phyloP scores from a whole-genome alignment of 2,329 filamentous ascomycete species.

The Rhytidhysteron rufulum region DNA sequence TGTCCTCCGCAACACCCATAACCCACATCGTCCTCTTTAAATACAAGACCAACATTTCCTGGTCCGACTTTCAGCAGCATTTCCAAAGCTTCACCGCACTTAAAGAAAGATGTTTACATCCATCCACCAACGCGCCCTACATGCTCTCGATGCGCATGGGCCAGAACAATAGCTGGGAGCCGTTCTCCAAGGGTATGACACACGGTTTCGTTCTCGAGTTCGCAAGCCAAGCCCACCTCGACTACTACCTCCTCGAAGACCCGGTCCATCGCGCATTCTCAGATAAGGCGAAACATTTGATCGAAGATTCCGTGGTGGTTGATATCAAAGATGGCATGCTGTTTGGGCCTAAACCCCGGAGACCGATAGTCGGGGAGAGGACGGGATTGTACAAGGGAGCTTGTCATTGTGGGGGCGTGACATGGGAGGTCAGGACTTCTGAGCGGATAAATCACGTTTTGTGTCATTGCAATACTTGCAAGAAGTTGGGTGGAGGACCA shows the following conservation, averaged over 20 bases:
- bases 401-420: conserved; percentile 30
- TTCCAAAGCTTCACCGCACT: conserved; percentile 27
- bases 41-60: conserved; percentile 27
- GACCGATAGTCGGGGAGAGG: conserved; percentile 9
- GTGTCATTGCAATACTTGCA: conserved; percentile 35
- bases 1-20: conserved; percentile 17
- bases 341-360: conserved; percentile 22
- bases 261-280: conserved; percentile 28
- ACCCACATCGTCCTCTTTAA: conserved; percentile 35
- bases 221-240: conserved; percentile 27
- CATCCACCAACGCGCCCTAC: conserved; percentile 23
- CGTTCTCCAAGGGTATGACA: conserved; percentile 29
- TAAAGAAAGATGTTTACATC: conserved; percentile 19
- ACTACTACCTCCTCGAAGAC: conserved; percentile 30
- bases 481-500: conserved; percentile 31
- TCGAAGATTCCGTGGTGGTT: conserved; percentile 29
- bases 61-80: conserved; percentile 28
- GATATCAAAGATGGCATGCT: conserved; percentile 31
- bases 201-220: conserved; percentile 35
- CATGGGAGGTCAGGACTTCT: conserved; percentile 17
- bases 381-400: conserved; percentile 16
- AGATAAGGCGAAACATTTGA: conserved; percentile 20
- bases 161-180: conserved; percentile 32
- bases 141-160: conserved; percentile 30
- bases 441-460: conserved; percentile 27